Percentiles rank a stretch among this genome's conserved stretches.
phyloP scores from a whole-genome alignment of 73 alveolate species.

The Tetrahymena elliotti region DNA sequence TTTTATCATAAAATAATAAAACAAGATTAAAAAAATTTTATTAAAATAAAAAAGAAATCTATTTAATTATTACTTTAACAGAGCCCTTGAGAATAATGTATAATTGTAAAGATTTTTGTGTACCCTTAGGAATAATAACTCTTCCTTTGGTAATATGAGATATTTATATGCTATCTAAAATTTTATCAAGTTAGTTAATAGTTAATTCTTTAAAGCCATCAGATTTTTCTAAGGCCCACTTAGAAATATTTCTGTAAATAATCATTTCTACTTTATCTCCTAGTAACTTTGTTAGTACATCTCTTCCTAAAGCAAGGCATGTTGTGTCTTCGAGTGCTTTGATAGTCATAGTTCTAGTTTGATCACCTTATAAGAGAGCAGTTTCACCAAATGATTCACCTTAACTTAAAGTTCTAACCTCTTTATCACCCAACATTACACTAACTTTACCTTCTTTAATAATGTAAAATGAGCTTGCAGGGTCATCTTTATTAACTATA shows the following conservation, averaged over 20 bases:
- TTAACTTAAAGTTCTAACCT: conserved; percentile 22
- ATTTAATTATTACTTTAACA: neutral
- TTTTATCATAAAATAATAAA: too few relatives aligned
- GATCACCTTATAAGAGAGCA: conserved; percentile 24
- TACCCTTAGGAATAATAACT: neutral
- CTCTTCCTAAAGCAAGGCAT: conserved; percentile 45
- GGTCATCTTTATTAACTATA: conserved; percentile 28
- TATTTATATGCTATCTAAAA: neutral
- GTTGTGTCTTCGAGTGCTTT: conserved; percentile 46
- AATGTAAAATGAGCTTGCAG: conserved; percentile 35
- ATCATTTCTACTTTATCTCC: conserved; percentile 37
- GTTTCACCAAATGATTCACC: conserved; percentile 58
- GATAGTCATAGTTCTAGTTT: conserved; percentile 42
- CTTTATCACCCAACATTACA: conserved; percentile 33
- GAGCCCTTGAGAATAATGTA: conserved; percentile 20
- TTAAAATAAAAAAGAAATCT: neutral
- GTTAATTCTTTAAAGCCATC: conserved; percentile 19
- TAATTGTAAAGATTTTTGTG: neutral
- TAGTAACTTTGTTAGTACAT: conserved; percentile 16
- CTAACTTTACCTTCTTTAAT: conserved; percentile 43
- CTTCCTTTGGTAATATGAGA: conserved; percentile 11
- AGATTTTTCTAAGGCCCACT: conserved; percentile 33
- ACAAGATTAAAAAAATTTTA: neutral
- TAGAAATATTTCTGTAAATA: conserved; percentile 19
- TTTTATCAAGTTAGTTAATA: conserved; percentile 21